These are phyloP conservation scores for Ceriops tagal DNA, from an alignment of 345 rosid species.

Conservation along the genomic window DNA sequence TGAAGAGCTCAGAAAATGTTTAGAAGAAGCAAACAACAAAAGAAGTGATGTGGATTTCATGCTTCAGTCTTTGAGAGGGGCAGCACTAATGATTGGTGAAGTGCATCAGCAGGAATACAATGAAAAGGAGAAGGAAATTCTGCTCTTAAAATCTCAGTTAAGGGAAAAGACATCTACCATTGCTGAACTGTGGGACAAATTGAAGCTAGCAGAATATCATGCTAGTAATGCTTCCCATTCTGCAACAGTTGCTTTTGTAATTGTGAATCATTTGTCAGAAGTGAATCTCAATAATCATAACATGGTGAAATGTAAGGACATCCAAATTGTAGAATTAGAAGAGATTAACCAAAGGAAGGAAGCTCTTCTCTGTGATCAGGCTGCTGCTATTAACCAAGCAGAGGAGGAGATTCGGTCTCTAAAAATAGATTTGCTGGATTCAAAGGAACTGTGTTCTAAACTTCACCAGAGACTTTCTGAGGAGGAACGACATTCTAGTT, in stretches of 20 bases:
- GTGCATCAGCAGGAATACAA: slow-evolving; percentile 75
- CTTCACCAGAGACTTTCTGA: slow-evolving; percentile 44
- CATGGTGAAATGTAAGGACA: slow-evolving; percentile 49
- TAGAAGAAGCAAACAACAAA: slow-evolving; percentile 77
- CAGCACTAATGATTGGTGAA: slow-evolving; percentile 76
- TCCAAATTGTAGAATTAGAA: slow-evolving; percentile 39
- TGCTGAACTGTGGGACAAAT: slow-evolving; percentile 48
- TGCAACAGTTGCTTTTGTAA: slow-evolving; percentile 76
- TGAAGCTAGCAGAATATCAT: slow-evolving; percentile 48
- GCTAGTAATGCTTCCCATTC: slow-evolving; percentile 48
- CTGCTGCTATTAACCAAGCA: slow-evolving; percentile 31
- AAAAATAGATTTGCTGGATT: slow-evolving; percentile 39
- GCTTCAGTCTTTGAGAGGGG: slow-evolving; percentile 84
- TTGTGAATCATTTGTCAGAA: slow-evolving; percentile 70
- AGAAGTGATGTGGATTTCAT: slow-evolving; percentile 65
- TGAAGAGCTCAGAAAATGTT: slow-evolving; percentile 73
- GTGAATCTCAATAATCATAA: slow-evolving; percentile 31
- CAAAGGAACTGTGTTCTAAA: slow-evolving; percentile 42
- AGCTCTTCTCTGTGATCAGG: slow-evolving; percentile 37
- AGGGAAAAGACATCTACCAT: slow-evolving; percentile 40
- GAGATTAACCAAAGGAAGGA: slow-evolving; percentile 42
- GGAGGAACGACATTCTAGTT: slow-evolving; percentile 45
- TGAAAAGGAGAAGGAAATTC: slow-evolving; percentile 65
- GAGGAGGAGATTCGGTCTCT: slow-evolving; percentile 43
- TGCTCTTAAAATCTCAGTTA: slow-evolving; percentile 53